Conservation (phyloP, 2,329 filamentous ascomycete species). For the Aspergillus hiratsukae region DNA sequence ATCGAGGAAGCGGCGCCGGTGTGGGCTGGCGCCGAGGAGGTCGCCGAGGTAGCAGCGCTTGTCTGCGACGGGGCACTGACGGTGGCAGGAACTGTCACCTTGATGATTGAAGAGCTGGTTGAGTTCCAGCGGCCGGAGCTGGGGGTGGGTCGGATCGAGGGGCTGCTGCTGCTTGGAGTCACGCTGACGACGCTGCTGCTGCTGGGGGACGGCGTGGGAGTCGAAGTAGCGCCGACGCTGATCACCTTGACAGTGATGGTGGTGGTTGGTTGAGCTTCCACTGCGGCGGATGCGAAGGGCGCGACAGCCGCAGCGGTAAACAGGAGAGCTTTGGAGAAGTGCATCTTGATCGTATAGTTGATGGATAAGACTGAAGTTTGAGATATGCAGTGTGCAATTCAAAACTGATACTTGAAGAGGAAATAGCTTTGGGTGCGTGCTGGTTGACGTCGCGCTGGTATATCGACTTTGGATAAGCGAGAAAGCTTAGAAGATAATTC, state of each 20-base stretch:
- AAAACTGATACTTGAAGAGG: background rate
- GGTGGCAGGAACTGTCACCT: conserved; percentile 9
- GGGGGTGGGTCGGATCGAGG: conserved; percentile 4
- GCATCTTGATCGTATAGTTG: conserved; percentile 23
- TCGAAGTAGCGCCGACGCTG: conserved; percentile 8
- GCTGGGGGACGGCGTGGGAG: conserved; percentile 3
- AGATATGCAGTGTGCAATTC: background rate
- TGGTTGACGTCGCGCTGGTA: background rate
- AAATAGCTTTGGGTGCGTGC: background rate
- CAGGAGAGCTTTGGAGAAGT: conserved; percentile 31
- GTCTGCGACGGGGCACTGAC: conserved; percentile 6
- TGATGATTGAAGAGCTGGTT: conserved; percentile 18
- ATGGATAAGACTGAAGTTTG: background rate
- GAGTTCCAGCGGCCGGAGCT: conserved; percentile 7
- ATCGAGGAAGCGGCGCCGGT: conserved; percentile 19
- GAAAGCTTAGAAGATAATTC: background rate
- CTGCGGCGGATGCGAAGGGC: conserved; percentile 26
- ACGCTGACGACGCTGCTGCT: conserved; percentile 3
- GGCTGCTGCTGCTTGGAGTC: conserved; percentile 1
- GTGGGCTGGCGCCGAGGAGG: conserved; percentile 13
- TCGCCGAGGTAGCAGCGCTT: conserved; percentile 4
- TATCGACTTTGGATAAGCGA: background rate
- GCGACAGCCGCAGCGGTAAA: conserved; percentile 24
- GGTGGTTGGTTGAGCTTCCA: conserved; percentile 14
- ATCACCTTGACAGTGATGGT: conserved; percentile 27